Evolutionary conservation across 225 moss, liverwort and hornwort species (phyloP), one percentile per base, ranked within the genome.

Genomic region (Bryum argenteum): DNA sequence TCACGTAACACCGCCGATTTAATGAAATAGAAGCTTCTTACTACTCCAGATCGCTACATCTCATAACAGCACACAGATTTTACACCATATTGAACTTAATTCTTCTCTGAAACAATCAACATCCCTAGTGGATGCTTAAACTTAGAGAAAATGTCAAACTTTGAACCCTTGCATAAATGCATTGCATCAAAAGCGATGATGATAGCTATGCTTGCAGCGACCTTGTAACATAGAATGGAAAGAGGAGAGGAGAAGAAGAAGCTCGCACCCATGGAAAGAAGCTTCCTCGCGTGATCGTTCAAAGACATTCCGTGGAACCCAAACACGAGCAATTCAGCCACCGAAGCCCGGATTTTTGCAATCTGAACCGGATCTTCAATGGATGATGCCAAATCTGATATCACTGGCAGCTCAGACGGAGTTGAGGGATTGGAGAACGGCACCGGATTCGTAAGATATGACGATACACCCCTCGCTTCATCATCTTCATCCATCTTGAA

Each of bases 251-350:
- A 41, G 11, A 33, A 19, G 42, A 26, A 63, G 43, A 71, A 67
- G 20, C 0, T 21, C 75, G 68, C 66, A 89, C 91, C 93, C 73
- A 82, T 87, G 3, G 85, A 78, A 60, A 91, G 85, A 18, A 93
- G 82, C 7, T 59, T 79, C 65, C 85, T 89, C 13, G 91, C 85
- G 61, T 93, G 91, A 52, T 61, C 66, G 64, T 83, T 84, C n/a
- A 93, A 38, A 16, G 77, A 75, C 57, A 47, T 82, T 50, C 93
- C 91, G 1, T 75, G 56, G 50, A 93, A 93, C 28, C 91, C 91
- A 56, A 93, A 87, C 54, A 93, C 89, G 18, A 93, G 54, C 56
- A 93, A 71, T 71, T 91, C 85, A 45, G 89, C 87, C 62, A 91
- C 89, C 20, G 72, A 68, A 69, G 78, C 75, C 65, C 75, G 78